Base-by-base conservation (phyloP, 2,329 filamentous ascomycete genomes). In the Exserohilum rostratum region DNA sequence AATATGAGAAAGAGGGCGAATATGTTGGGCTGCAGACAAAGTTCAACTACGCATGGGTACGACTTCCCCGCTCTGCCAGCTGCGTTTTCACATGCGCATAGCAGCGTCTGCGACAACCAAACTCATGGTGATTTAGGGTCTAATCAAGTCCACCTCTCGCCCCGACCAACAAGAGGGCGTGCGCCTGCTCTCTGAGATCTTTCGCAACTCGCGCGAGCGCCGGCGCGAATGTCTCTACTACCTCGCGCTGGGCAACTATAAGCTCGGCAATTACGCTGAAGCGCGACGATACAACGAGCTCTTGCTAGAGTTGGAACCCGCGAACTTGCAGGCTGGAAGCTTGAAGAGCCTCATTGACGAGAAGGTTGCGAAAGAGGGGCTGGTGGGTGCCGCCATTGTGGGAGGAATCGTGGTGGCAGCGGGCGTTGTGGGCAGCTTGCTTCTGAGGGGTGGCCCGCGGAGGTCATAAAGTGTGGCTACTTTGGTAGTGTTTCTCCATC, bases 41-140 rank as follows among this genome's bases (percentile, higher is more conserved):
- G 76, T 99, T 99, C 85, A 99, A 99, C 86, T 98, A 93, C 77
- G 93, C 95, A 73, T 99, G 95, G 95, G 92, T 96, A 85, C 53
- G 82, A 66, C 35, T 51, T 51, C 51, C 49, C 27, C 51, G 45
- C 38, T 30, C 27, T 27, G 31, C 11, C 33, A 27, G 43, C 27
- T 27, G 35, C 31, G 31, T 46, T 33, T 33, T 38, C 17, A 22
- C 37, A 22, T 20, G 38, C 34, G 50, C 52, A 42, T 42, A 18
- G 22, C 31, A 27, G n/a, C 48, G 33, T 33, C 43, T 27, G 27
- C 53, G 46, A 51, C 47, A 42, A 38, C 4, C 37, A 44, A 47
- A 31, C 53, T 55, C 48, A 55, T 44, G 43, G 38, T 34, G 37
- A 13, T 55, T 30, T 47, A 96, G 92, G 95, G 95, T 65, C 85